Conservation (phyloP, 2,329 filamentous ascomycete species). For the Alternaria sp. region DNA sequence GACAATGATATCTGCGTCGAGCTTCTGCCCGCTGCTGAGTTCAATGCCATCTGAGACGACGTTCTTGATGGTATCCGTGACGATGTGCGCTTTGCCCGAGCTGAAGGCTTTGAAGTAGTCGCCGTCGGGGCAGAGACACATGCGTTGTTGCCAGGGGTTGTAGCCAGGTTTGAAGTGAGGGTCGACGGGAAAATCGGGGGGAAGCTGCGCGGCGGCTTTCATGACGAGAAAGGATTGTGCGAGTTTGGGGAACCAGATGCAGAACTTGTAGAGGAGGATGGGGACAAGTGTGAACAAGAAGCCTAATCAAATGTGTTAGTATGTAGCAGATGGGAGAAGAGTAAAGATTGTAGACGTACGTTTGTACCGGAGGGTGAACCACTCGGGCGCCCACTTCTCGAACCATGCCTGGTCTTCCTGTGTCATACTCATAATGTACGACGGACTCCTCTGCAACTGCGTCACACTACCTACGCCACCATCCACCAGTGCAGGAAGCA, state of each 20-base stretch:
- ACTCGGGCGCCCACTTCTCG: constrained; percentile 56
- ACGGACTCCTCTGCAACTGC: constrained; percentile 82
- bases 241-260: constrained; percentile 62
- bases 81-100: constrained; percentile 61
- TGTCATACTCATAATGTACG: constrained; percentile 64
- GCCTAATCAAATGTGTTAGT: constrained; percentile 28
- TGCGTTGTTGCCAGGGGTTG: constrained; percentile 72
- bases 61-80: constrained; percentile 63
- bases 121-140: constrained; percentile 72
- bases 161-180: constrained; percentile 59
- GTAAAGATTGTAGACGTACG: constrained; percentile 44
- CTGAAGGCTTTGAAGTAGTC: constrained; percentile 66
- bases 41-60: constrained; percentile 61
- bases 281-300: constrained; percentile 61
- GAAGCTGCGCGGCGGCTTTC: constrained; percentile 61
- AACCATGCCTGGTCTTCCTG: constrained; percentile 51
- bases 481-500: constrained; percentile 74
- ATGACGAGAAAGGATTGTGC: constrained; percentile 58
- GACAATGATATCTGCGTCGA: constrained; percentile 69
- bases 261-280: constrained; percentile 60
- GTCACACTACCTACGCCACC: constrained; percentile 71
- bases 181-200: constrained; percentile 54
- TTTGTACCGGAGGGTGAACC: constrained; percentile 58
- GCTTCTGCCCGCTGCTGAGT: constrained; percentile 56
- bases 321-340: background rate